Conservation (phyloP, 139 green algal species). For the Chlorella vulgaris region DNA sequence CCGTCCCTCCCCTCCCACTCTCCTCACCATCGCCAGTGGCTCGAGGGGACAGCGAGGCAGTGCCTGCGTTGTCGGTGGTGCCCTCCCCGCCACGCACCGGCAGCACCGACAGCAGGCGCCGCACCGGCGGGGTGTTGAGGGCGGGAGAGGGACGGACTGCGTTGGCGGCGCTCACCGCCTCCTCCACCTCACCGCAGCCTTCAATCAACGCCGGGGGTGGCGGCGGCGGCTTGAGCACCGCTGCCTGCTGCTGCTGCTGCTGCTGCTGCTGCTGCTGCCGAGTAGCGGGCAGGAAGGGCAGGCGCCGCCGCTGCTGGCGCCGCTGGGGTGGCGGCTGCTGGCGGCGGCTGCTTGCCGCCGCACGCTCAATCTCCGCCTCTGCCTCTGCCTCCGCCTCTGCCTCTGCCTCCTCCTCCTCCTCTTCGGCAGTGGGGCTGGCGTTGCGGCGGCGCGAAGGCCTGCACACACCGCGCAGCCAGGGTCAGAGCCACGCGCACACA, state of each 20-base stretch:
- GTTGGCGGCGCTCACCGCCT: background rate
- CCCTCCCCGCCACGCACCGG: background rate
- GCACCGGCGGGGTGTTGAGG: conserved; percentile 1
- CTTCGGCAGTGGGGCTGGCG: background rate
- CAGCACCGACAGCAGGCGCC: conserved; percentile 15
- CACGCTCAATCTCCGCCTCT: background rate
- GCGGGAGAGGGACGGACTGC: background rate
- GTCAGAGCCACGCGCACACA: too few species aligned
- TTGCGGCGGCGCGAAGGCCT: background rate
- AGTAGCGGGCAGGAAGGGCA: background rate
- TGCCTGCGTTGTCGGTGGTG: background rate
- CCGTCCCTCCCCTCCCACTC: too few species aligned
- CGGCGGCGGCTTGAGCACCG: background rate
- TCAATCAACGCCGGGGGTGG: background rate
- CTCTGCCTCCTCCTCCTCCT: conserved; percentile 13
- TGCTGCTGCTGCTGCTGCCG: too few species aligned
- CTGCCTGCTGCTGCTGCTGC: background rate
- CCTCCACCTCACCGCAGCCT: background rate
- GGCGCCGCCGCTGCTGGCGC: background rate
- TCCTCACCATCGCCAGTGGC: background rate
- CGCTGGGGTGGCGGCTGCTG: background rate
- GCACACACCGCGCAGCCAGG: background rate
- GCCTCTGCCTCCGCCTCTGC: background rate
- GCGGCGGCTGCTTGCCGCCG: background rate
- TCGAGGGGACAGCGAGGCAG: background rate